Evolutionary conservation across 257 asterid species (phyloP), one percentile per base, ranked within the genome.

Genomic region (Gentiana macrophylla): DNA sequence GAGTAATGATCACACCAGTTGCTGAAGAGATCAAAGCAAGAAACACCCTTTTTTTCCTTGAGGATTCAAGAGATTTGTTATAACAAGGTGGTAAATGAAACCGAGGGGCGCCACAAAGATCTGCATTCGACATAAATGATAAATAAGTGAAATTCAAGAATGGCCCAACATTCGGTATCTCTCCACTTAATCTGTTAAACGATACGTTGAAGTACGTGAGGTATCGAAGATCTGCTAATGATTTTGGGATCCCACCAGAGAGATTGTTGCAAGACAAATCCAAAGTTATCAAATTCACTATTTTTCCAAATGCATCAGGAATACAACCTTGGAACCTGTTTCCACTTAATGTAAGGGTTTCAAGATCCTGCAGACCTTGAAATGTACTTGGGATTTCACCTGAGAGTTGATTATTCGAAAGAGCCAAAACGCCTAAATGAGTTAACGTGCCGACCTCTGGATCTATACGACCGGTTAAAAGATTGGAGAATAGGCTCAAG

Each of bases 251-350:
- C 12, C n/a, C 12, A 15, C 56, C 56, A 1, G 56, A 52, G 33
- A 52, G 56, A 52, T 52, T 52, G 56, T 52, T 52, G 11, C 11
- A 41, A 15, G 56, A 52, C 15, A 52, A 41, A 52, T 52, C 37
- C 36, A 52, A 33, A 41, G 36, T 52, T 15, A n/a, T 36, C 36
- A 56, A 38, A 49, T 13, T 41, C 24, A 56, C 2, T 36, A 56
- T 0, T 2, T 37, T 55, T 4, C 49, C 59, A 8, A 55, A 4
- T 12, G 45, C 13, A 8, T 37, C 59, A 10, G 59, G 49, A 55
- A 55, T 37, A 8, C 6, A 7, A n/a, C 59, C 59, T 11, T 13
- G 48, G 12, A 55, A n/a, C 6, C 35, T n/a, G 15, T 55, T 55
- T 34, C 37, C 3, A 36, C 48, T 35, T 35, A 55, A 37, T 11